Conservation (phyloP, 169 alveolate genomes). For the Plasmodium coatneyi region DNA sequence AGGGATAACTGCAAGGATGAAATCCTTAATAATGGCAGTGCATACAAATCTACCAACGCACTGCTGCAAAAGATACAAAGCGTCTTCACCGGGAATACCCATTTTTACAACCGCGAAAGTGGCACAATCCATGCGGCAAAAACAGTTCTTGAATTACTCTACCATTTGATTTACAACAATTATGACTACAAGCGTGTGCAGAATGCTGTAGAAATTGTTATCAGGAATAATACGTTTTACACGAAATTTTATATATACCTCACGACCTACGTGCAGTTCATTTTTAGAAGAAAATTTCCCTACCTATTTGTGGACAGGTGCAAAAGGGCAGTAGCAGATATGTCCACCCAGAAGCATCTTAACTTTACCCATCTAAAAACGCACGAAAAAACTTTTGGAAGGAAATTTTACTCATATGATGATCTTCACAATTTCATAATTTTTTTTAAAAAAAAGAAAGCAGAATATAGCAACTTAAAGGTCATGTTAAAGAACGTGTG, state of each 20-base stretch:
- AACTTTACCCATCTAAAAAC: neutral
- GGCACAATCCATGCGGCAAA: neutral
- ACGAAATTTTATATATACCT: slow-evolving; percentile 48
- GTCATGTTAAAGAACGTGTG: slow-evolving; percentile 41
- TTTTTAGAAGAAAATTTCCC: slow-evolving; percentile 12
- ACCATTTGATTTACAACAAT: slow-evolving; percentile 20
- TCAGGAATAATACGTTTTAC: slow-evolving; percentile 4
- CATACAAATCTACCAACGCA: neutral
- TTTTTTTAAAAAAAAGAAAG: slow-evolving; percentile 13
- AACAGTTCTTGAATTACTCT: slow-evolving; percentile 16
- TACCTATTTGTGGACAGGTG: slow-evolving; percentile 3
- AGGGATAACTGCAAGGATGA: neutral
- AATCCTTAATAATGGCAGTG: neutral
- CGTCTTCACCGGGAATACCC: slow-evolving; percentile 10
- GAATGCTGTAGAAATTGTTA: slow-evolving; percentile 3
- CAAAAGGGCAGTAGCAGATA: neutral
- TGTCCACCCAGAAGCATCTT: neutral
- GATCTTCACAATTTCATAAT: slow-evolving; percentile 7
- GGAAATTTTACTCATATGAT: slow-evolving; percentile 11
- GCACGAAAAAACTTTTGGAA: slow-evolving; percentile 1
- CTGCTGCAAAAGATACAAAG: slow-evolving; percentile 9
- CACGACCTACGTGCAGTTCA: slow-evolving; percentile 38
- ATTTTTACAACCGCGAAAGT: slow-evolving; percentile 5
- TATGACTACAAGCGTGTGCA: slow-evolving; percentile 23
- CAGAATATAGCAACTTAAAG: slow-evolving; percentile 21